Evolutionary conservation across 2,329 filamentous ascomycete species (phyloP), one percentile per base, ranked within the genome.

Genomic region (Plenodomus lindquistii): DNA sequence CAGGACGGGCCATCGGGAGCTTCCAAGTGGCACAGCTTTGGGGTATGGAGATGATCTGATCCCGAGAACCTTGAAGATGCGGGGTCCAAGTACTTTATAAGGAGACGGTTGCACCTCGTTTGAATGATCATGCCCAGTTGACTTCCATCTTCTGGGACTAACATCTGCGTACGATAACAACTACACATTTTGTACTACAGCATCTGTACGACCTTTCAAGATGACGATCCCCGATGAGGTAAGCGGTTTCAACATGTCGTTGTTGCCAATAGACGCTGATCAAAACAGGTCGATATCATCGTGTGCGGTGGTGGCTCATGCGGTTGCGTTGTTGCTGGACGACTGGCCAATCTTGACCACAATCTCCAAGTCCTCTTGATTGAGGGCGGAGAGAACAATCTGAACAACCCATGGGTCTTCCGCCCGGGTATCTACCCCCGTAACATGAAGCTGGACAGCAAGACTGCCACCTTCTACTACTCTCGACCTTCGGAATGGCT

Each of bases 381-480:
- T 55, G 86, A 89, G 72, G 85, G 80, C 29, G 86, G 86, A 37
- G 86, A 88, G 75, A 86, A 78, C 71, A 89, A 89, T 64, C 71
- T 89, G 49, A 91, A 91, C 75, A 89, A 91, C 67, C 87, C 86
- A 71, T 89, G 81, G 79, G 86, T 91, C 11, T 90, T 81, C 74
- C 83, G 87, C 5, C 87, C 87, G 2, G 87, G 85, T 45, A 87
- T 91, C 69, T 91, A 87, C 72, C 88, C 87, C n/a, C 77, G 79
- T 38, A 91, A 91, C 75, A 90, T 89, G 86, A 85, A 89, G 73
- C 69, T 89, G 50, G 87, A 90, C 79, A 90, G 86, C 60, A 91
- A 89, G 79, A 90, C 87, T 24, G 88, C 89, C 27, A 87, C 87
- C 0, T 92, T 92, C 73, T 93, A 92, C 67, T 84, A 91, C 71